phyloP scores from a whole-genome alignment of 1,284 basidiomycete genomes.

The Sporisorium scitamineum region DNA sequence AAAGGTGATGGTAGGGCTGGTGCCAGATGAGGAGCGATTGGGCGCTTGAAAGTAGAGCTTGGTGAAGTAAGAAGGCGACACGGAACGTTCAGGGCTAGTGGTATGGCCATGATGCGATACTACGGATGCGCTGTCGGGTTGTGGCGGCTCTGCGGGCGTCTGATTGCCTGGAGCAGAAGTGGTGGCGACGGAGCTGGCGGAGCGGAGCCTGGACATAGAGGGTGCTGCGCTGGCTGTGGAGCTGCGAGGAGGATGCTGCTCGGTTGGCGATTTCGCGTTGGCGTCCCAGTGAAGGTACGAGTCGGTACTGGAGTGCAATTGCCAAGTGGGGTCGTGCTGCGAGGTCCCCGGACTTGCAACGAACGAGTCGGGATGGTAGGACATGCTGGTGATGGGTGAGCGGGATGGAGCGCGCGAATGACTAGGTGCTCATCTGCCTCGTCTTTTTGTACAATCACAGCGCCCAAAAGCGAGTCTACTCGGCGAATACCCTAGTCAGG shows the following conservation, averaged over 20 bases:
- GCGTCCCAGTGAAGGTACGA: conserved; percentile 40
- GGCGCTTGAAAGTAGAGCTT: conserved; percentile 41
- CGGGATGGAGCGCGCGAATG: neutral
- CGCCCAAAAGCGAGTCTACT: conserved; percentile 6
- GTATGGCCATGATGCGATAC: conserved; percentile 33
- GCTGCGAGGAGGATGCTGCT: conserved; percentile 2
- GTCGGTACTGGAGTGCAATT: conserved; percentile 48
- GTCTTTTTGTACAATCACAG: neutral
- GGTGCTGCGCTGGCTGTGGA: conserved; percentile 15
- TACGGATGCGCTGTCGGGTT: conserved; percentile 24
- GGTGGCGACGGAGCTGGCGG: conserved; percentile 14
- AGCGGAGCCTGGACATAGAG: conserved; percentile 21
- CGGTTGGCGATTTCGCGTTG: conserved; percentile 14
- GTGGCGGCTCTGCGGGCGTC: conserved; percentile 20
- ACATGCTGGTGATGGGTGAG: conserved; percentile 28
- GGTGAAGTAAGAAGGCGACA: conserved; percentile 47
- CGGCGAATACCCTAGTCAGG: neutral
- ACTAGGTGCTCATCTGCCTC: conserved; percentile 6
- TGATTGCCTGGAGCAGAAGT: conserved; percentile 7
- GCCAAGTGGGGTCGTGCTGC: conserved; percentile 28
- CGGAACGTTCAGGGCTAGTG: conserved; percentile 29
- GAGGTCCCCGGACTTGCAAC: conserved; percentile 22
- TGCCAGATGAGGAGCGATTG: conserved; percentile 25
- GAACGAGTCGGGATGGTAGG: conserved; percentile 30
- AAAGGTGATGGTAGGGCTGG: conserved; percentile 50